Conservation (phyloP, 352 stramenopile species). For the Phytophthora nicotianae region DNA sequence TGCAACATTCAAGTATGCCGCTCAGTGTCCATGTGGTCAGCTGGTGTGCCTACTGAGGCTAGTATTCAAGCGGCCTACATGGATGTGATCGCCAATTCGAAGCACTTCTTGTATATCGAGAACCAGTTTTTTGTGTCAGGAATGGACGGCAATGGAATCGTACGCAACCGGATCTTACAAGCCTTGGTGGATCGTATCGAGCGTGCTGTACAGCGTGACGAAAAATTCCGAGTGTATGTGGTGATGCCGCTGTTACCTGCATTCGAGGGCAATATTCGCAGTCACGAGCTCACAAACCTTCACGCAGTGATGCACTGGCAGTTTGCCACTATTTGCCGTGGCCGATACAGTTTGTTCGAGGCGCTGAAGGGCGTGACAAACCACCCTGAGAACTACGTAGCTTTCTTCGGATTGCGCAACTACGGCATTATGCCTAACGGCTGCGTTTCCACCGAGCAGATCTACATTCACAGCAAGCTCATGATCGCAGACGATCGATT, state of each 20-base stretch:
- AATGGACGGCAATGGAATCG: slow-evolving; percentile 73
- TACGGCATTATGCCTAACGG: slow-evolving; percentile 84
- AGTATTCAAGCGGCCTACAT: slow-evolving; percentile 88
- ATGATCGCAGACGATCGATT: slow-evolving; percentile 91
- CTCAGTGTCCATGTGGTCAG: slow-evolving; percentile 89
- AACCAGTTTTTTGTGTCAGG: slow-evolving; percentile 94
- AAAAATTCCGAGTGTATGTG: slow-evolving; percentile 85
- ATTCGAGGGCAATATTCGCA: slow-evolving; percentile 86
- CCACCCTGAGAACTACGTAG: slow-evolving; percentile 76
- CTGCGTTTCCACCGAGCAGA: slow-evolving; percentile 83
- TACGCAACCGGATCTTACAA: slow-evolving; percentile 84
- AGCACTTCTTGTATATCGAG: slow-evolving; percentile 93
- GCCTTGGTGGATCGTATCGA: slow-evolving; percentile 84
- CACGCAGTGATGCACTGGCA: slow-evolving; percentile 92
- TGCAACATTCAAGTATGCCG: slow-evolving; percentile 86
- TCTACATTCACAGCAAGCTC: slow-evolving; percentile 94
- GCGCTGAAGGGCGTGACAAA: slow-evolving; percentile 67
- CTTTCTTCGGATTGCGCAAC: slow-evolving; percentile 86
- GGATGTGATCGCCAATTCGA: slow-evolving; percentile 77
- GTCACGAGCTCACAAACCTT: slow-evolving; percentile 83
- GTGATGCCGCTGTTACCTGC: slow-evolving; percentile 86
- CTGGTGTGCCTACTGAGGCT: slow-evolving; percentile 76
- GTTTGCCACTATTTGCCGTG: slow-evolving; percentile 85
- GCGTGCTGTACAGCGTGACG: slow-evolving; percentile 68
- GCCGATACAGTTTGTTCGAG: slow-evolving; percentile 79